These are phyloP conservation scores for Leptosphaerulina australis DNA, from an alignment of 2,329 filamentous ascomycete species.

Conservation along the genomic window DNA sequence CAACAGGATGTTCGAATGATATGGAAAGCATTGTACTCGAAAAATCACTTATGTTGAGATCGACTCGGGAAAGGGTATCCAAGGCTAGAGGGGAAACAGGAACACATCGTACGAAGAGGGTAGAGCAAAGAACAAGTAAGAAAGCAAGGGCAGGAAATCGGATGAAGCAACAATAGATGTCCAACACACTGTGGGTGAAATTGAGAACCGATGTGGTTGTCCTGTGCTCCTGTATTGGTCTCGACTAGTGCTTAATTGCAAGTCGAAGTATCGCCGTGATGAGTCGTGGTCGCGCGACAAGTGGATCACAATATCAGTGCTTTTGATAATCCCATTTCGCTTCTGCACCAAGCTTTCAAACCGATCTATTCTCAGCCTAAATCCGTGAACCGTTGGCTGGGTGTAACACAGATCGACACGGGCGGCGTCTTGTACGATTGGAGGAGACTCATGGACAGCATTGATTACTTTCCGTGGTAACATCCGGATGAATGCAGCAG, in stretches of 20 bases:
- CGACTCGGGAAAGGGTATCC: too few species aligned
- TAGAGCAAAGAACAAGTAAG: too few species aligned
- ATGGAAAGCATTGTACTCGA: too few species aligned
- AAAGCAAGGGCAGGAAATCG: too few species aligned
- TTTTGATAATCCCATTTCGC: conserved; percentile 24
- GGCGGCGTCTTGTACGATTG: conserved; percentile 9
- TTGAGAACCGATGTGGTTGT: conserved; percentile 7
- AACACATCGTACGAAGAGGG: too few species aligned
- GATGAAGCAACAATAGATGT: too few species aligned
- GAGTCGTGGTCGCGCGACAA: conserved; percentile 13
- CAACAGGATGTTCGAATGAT: too few species aligned
- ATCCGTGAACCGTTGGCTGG: conserved; percentile 19
- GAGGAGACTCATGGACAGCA: conserved; percentile 9
- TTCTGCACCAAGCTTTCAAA: conserved; percentile 19
- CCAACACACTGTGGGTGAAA: not conserved
- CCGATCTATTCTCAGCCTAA: conserved; percentile 25
- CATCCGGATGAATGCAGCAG: conserved; percentile 14
- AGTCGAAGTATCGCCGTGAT: conserved; percentile 7
- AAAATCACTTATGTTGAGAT: too few species aligned
- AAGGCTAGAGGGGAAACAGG: too few species aligned
- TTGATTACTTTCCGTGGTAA: conserved; percentile 4
- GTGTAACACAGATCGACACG: conserved; percentile 18
- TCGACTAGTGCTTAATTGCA: conserved; percentile 12
- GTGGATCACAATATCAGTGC: conserved; percentile 22
- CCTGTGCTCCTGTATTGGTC: conserved; percentile 4